A percentile compares a stretch with the other conserved stretches of the same genome.
phyloP scores from a whole-genome alignment of 1,284 basidiomycete species.

The Trichosporon sp. region DNA sequence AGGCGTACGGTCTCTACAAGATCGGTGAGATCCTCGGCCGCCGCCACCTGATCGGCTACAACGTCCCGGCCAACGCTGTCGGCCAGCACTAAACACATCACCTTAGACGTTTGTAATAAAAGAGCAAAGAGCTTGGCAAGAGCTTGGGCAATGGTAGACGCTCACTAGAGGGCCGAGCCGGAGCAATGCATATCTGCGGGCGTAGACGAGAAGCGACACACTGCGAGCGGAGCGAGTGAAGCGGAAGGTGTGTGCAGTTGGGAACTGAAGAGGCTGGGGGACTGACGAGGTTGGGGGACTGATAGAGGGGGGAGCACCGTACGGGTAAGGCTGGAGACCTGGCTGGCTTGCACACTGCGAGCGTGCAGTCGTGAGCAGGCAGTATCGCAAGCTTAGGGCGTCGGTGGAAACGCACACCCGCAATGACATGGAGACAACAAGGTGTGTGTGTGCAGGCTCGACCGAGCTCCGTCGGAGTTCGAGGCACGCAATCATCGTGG shows the following conservation, averaged over 20 bases:
- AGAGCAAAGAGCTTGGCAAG: not conserved
- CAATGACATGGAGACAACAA: not conserved
- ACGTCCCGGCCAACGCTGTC: slow-evolving; percentile 49
- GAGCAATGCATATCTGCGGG: slow-evolving; percentile 34
- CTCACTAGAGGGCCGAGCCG: not conserved
- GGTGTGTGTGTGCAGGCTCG: not conserved
- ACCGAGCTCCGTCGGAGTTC: not conserved
- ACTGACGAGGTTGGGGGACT: too few relatives aligned
- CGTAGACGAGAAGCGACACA: not conserved
- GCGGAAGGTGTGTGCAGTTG: not conserved
- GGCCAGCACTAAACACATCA: slow-evolving; percentile 27
- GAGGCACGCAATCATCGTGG: not conserved
- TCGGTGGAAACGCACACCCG: too few relatives aligned
- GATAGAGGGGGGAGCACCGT: too few relatives aligned
- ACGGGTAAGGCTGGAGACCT: too few relatives aligned
- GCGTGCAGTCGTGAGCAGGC: too few relatives aligned
- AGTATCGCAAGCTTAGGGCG: too few relatives aligned
- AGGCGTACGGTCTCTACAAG: slow-evolving; percentile 65
- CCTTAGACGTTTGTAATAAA: slow-evolving; percentile 18
- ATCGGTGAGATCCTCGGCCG: slow-evolving; percentile 89
- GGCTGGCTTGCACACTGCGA: too few relatives aligned
- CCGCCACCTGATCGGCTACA: slow-evolving; percentile 81
- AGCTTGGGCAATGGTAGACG: not conserved
- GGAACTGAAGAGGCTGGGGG: not conserved
- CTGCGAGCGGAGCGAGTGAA: not conserved